Evolutionary conservation across 2,329 filamentous ascomycete genomes (phyloP), one percentile per base, ranked within the genome.

Genomic region (Taxawa tesnikishii): DNA sequence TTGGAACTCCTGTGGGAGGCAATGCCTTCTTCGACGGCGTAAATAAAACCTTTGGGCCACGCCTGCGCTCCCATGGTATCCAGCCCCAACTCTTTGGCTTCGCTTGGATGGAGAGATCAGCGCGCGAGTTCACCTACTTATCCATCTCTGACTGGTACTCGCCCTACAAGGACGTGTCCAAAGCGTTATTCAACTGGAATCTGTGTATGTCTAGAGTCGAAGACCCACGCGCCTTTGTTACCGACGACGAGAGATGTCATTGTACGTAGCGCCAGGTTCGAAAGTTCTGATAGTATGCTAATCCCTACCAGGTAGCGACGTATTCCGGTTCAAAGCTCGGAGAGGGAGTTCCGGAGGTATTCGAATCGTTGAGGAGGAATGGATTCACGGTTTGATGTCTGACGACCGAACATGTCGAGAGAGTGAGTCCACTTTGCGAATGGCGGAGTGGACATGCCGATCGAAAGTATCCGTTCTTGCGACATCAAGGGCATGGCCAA

Each of bases 361-460:
- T 67, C 24, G 41, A 51, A 26, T 56, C 51, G 14, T 45, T 73
- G 26, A 48, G 62, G 3, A 53, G 51, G 0, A 54, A 48, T 0
- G 63, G 67, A 0, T 72, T 70, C 38, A 65, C 61, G 0, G 59
- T 70, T 4, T 73, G 68, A 67, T 62, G 57, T 18, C 54, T 73
- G 15, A 72, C 68, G 0, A 63, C 65, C 0, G 69, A 63, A 1
- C 68, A 73, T 42, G 44, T 54, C 3, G 47, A 56, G 29, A 51
- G 68, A 5, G 68, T 73, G 52, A 6, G 67, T 65, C 0, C 74
- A 73, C 38, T 71, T 74, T 38, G 43, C 53, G n/a, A 49, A 53
- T 1, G 62, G 51, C 0, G 63, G 62, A 0, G 52, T 73, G 8
- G 57, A 65, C 2, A 63, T 73, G 53, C 64, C 67, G 0, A 32